phyloP scores from a whole-genome alignment of 73 alveolate genomes.

The Paramecium primaurelia region DNA sequence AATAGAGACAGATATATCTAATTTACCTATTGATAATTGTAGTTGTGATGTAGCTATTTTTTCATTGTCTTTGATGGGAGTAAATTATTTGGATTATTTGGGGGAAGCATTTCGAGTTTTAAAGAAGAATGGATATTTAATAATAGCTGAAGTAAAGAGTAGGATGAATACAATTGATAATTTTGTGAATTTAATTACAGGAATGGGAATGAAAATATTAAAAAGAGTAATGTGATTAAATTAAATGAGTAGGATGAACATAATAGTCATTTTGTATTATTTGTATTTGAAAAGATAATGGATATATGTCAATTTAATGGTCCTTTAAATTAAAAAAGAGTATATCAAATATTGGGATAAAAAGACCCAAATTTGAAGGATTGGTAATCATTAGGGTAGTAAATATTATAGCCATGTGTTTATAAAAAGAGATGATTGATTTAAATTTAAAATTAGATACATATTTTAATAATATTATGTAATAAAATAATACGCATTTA shows the following conservation, averaged over 20 bases:
- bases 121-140: slow-evolving; percentile 79
- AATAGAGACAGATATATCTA: slow-evolving; percentile 78
- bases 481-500: neutral
- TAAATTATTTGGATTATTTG: slow-evolving; percentile 81
- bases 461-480: neutral
- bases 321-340: neutral
- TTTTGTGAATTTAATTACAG: slow-evolving; percentile 52
- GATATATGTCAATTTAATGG: neutral
- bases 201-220: slow-evolving; percentile 47
- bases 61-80: slow-evolving; percentile 89
- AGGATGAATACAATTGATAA: slow-evolving; percentile 65
- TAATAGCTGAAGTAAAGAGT: slow-evolving; percentile 88
- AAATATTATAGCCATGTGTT: neutral
- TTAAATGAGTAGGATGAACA: neutral
- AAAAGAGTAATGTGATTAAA: slow-evolving; percentile 8
- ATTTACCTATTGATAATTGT: slow-evolving; percentile 71
- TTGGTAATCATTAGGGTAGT: neutral
- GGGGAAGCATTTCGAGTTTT: slow-evolving; percentile 84
- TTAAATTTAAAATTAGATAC: neutral
- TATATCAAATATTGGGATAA: neutral
- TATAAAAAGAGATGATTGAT: neutral
- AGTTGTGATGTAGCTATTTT: slow-evolving; percentile 80
- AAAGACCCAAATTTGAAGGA: neutral
- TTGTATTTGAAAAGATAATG: neutral
- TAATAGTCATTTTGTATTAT: slow-evolving; percentile 3